Evolutionary conservation across 495 filamentous ascomycete species (phyloP), one percentile per base, ranked within the genome.

Genomic region (Talaromyces borbonicus): DNA sequence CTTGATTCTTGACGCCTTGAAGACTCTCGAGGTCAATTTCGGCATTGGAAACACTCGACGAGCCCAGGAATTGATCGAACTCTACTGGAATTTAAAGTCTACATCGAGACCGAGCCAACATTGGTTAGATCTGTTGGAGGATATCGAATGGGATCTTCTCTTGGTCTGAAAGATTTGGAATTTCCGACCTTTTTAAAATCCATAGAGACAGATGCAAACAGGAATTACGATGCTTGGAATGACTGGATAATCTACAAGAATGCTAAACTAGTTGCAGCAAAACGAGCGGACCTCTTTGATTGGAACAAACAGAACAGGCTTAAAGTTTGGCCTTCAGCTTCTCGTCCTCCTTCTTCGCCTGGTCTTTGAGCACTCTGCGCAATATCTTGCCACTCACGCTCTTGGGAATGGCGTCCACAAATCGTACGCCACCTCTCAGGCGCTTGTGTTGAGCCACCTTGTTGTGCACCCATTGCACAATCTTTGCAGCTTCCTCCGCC

Each of bases 311-410:
- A 6, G 27, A 14, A 44, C 45, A 40, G 30, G 43, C 49, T 52
- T 57, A 72, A 38, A 72, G 53, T 55, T 71, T 72, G 15, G 68
- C 68, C 56, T 63, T 69, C 8, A 56, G 56, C 23, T 66, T 52
- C 30, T 51, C 51, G 46, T 60, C 58, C 31, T 74, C 75, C 57
- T 68, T 65, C 51, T 56, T 55, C 33, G 77, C 77, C 53, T 62
- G 58, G 36, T 71, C 62, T 55, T 78, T 78, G 54, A 83, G 56
- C 30, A 90, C 46, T 33, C 87, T 72, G 51, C 90, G 80, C 54
- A 97, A 60, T 42, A 96, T 88, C 76, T 97, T 97, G 1, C 90
- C 90, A 57, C 79, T 82, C 0, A 75, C 74, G 48, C 81, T 90
- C 74, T 92, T 94, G 22, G 90, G 90, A 7, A 97, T 77, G 51